A percentile compares a stretch with the other conserved stretches of the same genome.
phyloP scores from a whole-genome alignment of 148 eudicot genomes.

The Vaccinium macrocarpon region DNA sequence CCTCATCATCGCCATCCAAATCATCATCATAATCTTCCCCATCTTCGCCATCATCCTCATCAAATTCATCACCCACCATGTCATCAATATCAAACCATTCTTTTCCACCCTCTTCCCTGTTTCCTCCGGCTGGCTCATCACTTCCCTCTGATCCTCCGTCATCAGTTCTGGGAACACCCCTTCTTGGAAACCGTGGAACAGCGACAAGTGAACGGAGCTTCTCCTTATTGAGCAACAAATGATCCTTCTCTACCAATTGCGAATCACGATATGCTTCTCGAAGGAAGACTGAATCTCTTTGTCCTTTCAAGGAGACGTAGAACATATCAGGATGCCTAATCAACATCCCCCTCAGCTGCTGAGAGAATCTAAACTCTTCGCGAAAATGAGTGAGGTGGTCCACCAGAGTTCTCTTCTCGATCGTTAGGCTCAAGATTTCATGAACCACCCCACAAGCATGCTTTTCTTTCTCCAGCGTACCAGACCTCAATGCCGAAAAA shows the following conservation, averaged over 20 bases:
- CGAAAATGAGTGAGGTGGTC: constrained; percentile 96
- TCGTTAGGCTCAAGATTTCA: constrained; percentile 84
- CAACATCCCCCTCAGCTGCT: constrained; percentile 93
- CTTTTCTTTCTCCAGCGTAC: constrained; percentile 81
- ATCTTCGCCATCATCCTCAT: constrained; percentile 35
- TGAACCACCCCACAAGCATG: constrained; percentile 95
- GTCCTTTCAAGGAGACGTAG: constrained; percentile 92
- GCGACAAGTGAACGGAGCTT: constrained; percentile 83
- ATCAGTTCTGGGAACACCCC: constrained; percentile 38
- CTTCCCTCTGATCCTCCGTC: constrained; percentile 26
- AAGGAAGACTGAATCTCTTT: constrained; percentile 91
- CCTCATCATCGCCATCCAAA: constrained; percentile 78
- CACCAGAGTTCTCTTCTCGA: constrained; percentile 91
- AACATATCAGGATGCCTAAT: constrained; percentile 99
- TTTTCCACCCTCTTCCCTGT: constrained; percentile 52
- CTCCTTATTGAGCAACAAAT: constrained; percentile 74
- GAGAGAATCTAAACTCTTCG: constrained; percentile 96
- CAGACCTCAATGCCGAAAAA: constrained; percentile 66
- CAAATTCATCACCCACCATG: constrained; percentile 41
- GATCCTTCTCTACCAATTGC: constrained; percentile 77
- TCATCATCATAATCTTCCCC: constrained; percentile 35
- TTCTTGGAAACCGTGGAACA: constrained; percentile 53
- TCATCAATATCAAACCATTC: constrained; percentile 85
- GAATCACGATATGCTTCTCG: constrained; percentile 91
- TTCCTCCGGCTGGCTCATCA: constrained; percentile 30